A percentile compares a stretch with the other conserved stretches of the same genome.
phyloP scores from a whole-genome alignment of 2,329 filamentous ascomycete species.

The Apiospora malaysiana region DNA sequence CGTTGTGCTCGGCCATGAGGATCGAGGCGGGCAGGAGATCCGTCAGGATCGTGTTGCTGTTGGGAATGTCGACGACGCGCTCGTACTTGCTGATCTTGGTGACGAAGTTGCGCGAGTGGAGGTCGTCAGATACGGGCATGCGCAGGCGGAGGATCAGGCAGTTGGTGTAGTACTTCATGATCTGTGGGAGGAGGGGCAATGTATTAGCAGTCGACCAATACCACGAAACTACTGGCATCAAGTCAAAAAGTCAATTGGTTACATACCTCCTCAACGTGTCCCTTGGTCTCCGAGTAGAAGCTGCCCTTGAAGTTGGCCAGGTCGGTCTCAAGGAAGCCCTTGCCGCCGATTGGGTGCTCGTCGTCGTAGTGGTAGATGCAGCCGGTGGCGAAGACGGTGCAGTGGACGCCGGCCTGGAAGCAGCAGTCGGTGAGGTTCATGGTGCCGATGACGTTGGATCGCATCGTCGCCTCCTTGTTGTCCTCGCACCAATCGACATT shows the following conservation, averaged over 20 bases:
- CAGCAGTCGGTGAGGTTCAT: conserved; percentile 68
- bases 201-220: conserved; percentile 21
- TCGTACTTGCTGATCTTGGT: conserved; percentile 72
- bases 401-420: conserved; percentile 62
- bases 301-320: conserved; percentile 69
- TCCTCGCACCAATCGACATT: conserved; percentile 77
- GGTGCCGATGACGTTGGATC: conserved; percentile 70
- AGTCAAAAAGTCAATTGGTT: neutral
- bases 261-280: conserved; percentile 66
- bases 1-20: conserved; percentile 63
- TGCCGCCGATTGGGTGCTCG: conserved; percentile 63
- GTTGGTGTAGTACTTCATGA: conserved; percentile 67
- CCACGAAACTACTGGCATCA: too few species aligned
- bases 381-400: conserved; percentile 70
- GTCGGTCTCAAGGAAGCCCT: conserved; percentile 67
- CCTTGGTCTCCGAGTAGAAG: conserved; percentile 73
- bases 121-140: conserved; percentile 73
- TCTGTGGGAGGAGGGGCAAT: conserved; percentile 41
- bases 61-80: conserved; percentile 69
- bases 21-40: conserved; percentile 68
- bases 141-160: conserved; percentile 68
- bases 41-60: conserved; percentile 70
- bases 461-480: conserved; percentile 70
- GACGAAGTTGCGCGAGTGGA: conserved; percentile 70
- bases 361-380: conserved; percentile 72